Evolutionary conservation across 192 early-diverging fungal genomes (phyloP), one percentile per base, ranked within the genome.

Genomic region (Coemansia sp.): DNA sequence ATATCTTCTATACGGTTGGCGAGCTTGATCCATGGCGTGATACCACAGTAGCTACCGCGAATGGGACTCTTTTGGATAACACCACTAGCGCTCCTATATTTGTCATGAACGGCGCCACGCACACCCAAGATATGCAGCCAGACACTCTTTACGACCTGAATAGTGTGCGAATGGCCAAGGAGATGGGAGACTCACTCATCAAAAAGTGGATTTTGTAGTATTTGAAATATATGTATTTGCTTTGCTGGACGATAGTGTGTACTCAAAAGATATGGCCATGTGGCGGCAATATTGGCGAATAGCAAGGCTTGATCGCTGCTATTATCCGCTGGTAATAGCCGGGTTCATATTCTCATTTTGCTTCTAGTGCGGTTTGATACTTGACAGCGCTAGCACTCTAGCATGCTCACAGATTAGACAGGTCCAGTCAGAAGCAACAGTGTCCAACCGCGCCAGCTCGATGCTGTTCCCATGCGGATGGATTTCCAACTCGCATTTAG

Each of bases 1-100:
- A 77, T 34, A 77, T 77, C 22, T 72, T 69, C 38, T 77, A 77
- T 41, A 71, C 76, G 13, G 70, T 69, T 29, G 76, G 76, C 8
- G 49, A 66, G 2, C 44, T 68, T 24, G 76, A 77, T 29, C 38
- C 68, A 12, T 77, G 76, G 76, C 76, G 76, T 36, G 70, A 46
- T 27, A 59, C 70, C 1, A 68, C 61, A 1, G 76, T 57, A 36
- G 47, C 55, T 11, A 41, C 76, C 1, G 63, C 34, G 66, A 42
- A 64, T 31, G 63, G 76, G 29, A 44, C 57, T 20, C 47, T 46
- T n/a, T 63, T 77, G 15, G 61, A 49, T 36, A 77, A 77, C 46
- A 65, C 76, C 0, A 60, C 59, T 24, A n/a, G 20, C 15, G 68
- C 76, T 27, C 76, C 76, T 11, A 66, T 67, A 18, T 73, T 73